Conservation (phyloP, 2,329 filamentous ascomycete genomes). For the Trichoderma koningii region DNA sequence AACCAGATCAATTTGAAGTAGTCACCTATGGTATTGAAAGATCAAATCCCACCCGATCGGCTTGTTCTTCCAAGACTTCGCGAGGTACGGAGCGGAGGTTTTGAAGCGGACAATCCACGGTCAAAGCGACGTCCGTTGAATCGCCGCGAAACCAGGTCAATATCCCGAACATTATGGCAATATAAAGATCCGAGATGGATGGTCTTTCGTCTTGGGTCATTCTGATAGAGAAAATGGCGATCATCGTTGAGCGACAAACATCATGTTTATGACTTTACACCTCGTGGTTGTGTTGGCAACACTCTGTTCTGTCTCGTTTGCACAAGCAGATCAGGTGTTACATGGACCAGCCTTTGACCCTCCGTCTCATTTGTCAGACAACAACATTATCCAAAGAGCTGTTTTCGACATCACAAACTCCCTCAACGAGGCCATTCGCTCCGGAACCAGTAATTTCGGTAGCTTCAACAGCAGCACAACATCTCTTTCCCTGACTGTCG, state of each 20-base stretch:
- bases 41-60: neutral
- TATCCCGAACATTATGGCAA: neutral
- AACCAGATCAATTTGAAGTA: too few relatives aligned
- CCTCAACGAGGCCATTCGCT: slow-evolving; percentile 12
- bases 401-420: neutral
- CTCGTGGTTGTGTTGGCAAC: neutral
- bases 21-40: too few relatives aligned
- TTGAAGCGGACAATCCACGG: neutral
- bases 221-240: neutral
- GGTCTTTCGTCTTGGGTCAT: too few relatives aligned
- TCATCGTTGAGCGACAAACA: rapidly evolving
- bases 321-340: slow-evolving; percentile 18
- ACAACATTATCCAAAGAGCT: neutral
- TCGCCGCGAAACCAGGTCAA: neutral
- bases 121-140: neutral
- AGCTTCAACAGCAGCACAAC: slow-evolving; percentile 24
- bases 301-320: neutral
- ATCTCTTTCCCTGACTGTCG: slow-evolving; percentile 26
- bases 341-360: slow-evolving; percentile 18
- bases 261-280: neutral
- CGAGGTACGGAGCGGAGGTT: neutral
- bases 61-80: neutral
- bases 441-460: slow-evolving; percentile 20
- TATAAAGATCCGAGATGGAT: neutral
- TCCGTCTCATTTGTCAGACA: neutral